Conservation (phyloP, 2,329 filamentous ascomycete species). For the Exophiala aquamarina region DNA sequence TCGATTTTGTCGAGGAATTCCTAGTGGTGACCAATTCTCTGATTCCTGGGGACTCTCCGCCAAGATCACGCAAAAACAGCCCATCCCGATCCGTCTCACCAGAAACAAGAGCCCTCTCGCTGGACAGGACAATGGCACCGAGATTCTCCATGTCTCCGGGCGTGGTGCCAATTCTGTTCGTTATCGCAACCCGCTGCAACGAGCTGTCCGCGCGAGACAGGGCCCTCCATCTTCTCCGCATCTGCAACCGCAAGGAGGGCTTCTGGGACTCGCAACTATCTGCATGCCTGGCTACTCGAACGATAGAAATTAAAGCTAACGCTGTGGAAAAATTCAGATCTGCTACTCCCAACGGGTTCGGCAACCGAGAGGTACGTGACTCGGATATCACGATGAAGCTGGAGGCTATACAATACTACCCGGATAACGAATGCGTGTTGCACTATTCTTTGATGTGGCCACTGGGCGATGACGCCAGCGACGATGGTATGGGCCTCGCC, state of each 20-base stretch:
- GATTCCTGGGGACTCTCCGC: not conserved
- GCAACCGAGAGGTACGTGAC: not conserved
- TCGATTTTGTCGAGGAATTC: not conserved
- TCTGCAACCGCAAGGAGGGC: conserved; percentile 62
- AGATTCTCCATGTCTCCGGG: conserved; percentile 63
- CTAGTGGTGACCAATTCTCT: not conserved
- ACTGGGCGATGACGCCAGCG: not conserved
- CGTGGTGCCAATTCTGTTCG: conserved; percentile 64
- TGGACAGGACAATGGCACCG: conserved; percentile 2
- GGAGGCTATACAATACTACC: not conserved
- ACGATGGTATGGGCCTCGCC: no score
- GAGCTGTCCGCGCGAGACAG: conserved; percentile 57
- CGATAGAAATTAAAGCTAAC: conserved; percentile 11
- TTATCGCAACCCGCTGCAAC: conserved; percentile 67
- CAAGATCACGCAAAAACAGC: not conserved
- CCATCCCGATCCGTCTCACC: not conserved
- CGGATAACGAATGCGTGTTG: not conserved
- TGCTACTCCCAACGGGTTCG: not conserved
- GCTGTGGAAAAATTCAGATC: not conserved
- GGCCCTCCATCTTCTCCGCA: conserved; percentile 61
- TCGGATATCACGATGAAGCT: not conserved
- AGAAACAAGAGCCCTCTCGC: not conserved
- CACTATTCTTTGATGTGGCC: not conserved
- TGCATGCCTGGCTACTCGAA: conserved; percentile 9
- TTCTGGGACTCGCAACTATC: conserved; percentile 58